These are phyloP conservation scores for Aphanomyces euteiches DNA, from an alignment of 352 stramenopile species.

Conservation along the genomic window DNA sequence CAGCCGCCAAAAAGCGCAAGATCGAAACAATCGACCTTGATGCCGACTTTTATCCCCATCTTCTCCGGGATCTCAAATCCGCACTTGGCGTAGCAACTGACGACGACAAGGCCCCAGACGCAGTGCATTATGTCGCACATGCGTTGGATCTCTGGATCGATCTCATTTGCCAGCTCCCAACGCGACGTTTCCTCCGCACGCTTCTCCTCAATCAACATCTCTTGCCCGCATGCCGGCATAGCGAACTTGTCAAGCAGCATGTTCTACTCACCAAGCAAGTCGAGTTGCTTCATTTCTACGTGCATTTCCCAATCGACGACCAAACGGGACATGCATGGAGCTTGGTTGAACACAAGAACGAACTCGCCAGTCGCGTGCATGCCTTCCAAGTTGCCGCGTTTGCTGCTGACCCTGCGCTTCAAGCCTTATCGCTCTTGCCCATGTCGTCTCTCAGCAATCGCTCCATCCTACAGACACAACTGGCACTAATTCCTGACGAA, in stretches of 20 bases:
- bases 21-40: slow-evolving; percentile 16
- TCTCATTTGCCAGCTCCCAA: slow-evolving; percentile 84
- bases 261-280: slow-evolving; percentile 61
- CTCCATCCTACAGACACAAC: slow-evolving; percentile 42
- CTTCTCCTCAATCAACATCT: slow-evolving; percentile 69
- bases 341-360: slow-evolving; percentile 47
- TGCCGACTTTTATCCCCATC: slow-evolving; percentile 44
- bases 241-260: slow-evolving; percentile 41
- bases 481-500: slow-evolving; percentile 38
- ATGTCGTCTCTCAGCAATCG: slow-evolving; percentile 48
- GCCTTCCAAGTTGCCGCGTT: slow-evolving; percentile 69
- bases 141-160: slow-evolving; percentile 82
- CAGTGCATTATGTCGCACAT: slow-evolving; percentile 47
- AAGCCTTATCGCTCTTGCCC: slow-evolving; percentile 57
- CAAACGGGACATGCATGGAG: slow-evolving; percentile 68
- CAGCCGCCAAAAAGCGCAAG: slow-evolving; percentile 22
- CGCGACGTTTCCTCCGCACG: slow-evolving; percentile 75
- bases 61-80: slow-evolving; percentile 37
- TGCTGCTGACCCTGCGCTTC: slow-evolving; percentile 42
- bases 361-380: slow-evolving; percentile 51
- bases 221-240: slow-evolving; percentile 40
- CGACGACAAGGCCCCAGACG: slow-evolving; percentile 21
- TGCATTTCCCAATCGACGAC: slow-evolving; percentile 81
- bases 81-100: slow-evolving; percentile 8
- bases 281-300: slow-evolving; percentile 55